phyloP scores from a whole-genome alignment of 306 rosid genomes.

The Vicia faba region DNA sequence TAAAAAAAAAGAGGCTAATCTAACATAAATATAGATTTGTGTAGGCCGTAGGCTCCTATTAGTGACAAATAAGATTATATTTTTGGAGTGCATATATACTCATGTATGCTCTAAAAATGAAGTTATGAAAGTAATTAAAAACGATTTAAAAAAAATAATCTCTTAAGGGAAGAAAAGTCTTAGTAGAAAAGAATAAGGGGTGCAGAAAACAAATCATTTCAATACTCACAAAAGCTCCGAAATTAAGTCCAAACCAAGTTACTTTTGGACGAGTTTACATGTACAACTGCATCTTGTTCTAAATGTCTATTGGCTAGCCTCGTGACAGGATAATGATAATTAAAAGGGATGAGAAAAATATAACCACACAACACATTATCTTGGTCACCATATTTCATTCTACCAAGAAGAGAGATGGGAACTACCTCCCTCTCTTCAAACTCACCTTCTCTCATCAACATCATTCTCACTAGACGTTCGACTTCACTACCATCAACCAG shows the following conservation, averaged over 20 bases:
- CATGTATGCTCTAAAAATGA: too few species aligned
- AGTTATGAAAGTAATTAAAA: too few species aligned
- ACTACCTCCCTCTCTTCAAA: slow-evolving; percentile 47
- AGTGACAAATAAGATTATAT: too few species aligned
- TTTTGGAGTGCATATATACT: too few species aligned
- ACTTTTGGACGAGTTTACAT: not conserved
- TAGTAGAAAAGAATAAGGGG: not conserved
- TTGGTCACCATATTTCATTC: not conserved
- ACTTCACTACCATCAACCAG: slow-evolving; percentile 15
- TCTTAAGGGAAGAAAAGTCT: not conserved
- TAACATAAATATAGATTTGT: too few species aligned
- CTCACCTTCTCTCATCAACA: slow-evolving; percentile 49
- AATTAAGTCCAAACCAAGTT: slow-evolving; percentile 15
- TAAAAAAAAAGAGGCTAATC: too few species aligned
- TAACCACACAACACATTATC: slow-evolving; percentile 41
- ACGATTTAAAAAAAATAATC: too few species aligned
- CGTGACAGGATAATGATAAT: slow-evolving; percentile 24
- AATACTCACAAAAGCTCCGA: not conserved
- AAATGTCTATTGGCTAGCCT: not conserved
- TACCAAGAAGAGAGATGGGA: slow-evolving; percentile 48
- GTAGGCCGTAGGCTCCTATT: too few species aligned
- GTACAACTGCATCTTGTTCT: not conserved
- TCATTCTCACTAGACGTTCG: slow-evolving; percentile 39
- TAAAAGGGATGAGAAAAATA: slow-evolving; percentile 26
- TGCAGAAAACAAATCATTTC: not conserved